These are phyloP conservation scores for Aspergillus sp. DNA, from an alignment of 2,329 filamentous ascomycete species.

Conservation along the genomic window DNA sequence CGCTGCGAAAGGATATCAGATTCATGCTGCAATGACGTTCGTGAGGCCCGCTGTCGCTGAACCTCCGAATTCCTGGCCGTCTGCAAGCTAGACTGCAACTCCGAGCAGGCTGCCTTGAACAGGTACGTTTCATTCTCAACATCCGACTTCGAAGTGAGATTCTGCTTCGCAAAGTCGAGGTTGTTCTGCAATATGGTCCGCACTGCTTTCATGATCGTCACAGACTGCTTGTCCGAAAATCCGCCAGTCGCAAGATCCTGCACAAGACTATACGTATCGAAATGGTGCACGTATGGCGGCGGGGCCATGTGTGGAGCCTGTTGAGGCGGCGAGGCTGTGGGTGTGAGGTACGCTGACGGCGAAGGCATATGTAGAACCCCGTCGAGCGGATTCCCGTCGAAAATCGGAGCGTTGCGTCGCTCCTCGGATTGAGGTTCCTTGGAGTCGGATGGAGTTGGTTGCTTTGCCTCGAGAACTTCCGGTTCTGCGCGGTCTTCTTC, in stretches of 20 bases:
- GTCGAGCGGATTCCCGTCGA: constrained; percentile 34
- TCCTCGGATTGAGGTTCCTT: constrained; percentile 14
- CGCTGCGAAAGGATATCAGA: constrained; percentile 88
- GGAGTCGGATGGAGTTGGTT: neutral
- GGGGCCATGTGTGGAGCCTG: constrained; percentile 65
- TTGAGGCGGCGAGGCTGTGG: constrained; percentile 30
- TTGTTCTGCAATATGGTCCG: constrained; percentile 74
- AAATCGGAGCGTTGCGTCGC: neutral
- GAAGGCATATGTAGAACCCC: constrained; percentile 45
- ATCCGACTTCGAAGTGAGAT: constrained; percentile 83
- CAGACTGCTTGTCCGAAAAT: constrained; percentile 72
- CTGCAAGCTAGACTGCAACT: constrained; percentile 82
- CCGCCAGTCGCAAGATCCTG: constrained; percentile 71
- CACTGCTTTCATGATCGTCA: constrained; percentile 90
- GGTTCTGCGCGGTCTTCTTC: constrained; percentile 19
- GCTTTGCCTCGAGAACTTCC: constrained; percentile 12
- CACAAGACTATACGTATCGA: constrained; percentile 90
- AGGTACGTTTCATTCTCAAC: constrained; percentile 95
- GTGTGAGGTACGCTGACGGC: constrained; percentile 35
- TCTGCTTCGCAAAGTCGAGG: constrained; percentile 74
- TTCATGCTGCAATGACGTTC: constrained; percentile 86
- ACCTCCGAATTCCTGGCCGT: constrained; percentile 74
- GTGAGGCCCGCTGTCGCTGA: constrained; percentile 78
- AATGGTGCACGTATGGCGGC: constrained; percentile 88
- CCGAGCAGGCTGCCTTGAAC: constrained; percentile 89